Conservation (phyloP, 768 basidiomycete species). For the Amanita brunnescens region DNA sequence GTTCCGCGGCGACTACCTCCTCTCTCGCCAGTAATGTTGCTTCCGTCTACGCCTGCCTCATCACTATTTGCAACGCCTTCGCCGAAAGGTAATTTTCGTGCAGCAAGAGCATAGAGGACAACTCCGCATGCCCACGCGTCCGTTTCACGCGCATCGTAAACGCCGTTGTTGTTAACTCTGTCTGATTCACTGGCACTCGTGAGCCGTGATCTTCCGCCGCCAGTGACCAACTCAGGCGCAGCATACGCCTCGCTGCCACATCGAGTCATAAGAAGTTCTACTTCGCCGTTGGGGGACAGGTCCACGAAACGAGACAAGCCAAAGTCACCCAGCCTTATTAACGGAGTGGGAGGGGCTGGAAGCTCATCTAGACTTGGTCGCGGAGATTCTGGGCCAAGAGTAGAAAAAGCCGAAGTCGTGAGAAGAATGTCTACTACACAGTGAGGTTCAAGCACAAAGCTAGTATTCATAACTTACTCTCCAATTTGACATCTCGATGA, state of each 20-base stretch:
- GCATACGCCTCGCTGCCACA: conserved; percentile 89
- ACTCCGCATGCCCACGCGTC: conserved; percentile 89
- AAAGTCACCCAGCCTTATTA: conserved; percentile 84
- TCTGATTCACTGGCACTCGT: neutral
- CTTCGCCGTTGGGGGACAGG: conserved; percentile 30
- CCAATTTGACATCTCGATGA: conserved; percentile 88
- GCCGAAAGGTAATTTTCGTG: conserved; percentile 68
- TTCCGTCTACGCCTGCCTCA: conserved; percentile 33
- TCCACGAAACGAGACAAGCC: conserved; percentile 83
- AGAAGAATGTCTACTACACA: conserved; percentile 59
- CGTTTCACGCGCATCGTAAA: conserved; percentile 78
- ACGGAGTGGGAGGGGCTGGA: conserved; percentile 37
- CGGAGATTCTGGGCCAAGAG: conserved; percentile 15
- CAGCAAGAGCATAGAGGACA: conserved; percentile 73
- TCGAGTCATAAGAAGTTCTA: conserved; percentile 55
- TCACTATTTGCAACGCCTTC: conserved; percentile 28
- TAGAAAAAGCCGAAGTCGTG: conserved; percentile 32
- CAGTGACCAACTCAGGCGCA: conserved; percentile 66
- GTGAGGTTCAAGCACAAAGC: conserved; percentile 1
- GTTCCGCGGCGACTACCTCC: conserved; percentile 16
- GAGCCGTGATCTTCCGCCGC: conserved; percentile 18
- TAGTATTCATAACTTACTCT: conserved; percentile 31
- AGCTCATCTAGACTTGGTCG: conserved; percentile 23
- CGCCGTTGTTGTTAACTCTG: conserved; percentile 13
- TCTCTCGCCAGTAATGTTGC: conserved; percentile 18